Conservation (phyloP, 441 rosid species). For the Euphorbia schlechtendalii region DNA sequence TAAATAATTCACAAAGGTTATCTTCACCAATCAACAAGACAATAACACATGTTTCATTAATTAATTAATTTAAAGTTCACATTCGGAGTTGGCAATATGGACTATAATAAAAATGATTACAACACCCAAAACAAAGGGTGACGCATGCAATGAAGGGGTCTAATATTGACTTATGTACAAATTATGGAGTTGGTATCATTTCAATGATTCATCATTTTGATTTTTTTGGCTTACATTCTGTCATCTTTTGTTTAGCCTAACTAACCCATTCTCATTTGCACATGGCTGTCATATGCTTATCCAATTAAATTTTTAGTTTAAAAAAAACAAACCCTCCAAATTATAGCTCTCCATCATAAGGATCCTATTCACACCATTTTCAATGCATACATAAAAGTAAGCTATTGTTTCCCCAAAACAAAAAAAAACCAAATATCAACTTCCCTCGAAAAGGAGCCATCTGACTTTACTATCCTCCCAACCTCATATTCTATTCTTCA, state of each 20-base stretch:
- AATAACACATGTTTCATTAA: no score
- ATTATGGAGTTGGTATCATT: slow-evolving; percentile 23
- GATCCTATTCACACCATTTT: no score
- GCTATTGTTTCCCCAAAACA: no score
- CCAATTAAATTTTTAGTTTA: no score
- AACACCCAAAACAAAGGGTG: neutral
- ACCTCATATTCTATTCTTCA: neutral
- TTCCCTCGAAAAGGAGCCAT: slow-evolving; percentile 9
- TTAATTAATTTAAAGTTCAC: no score
- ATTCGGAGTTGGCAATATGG: no score
- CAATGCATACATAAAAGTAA: no score
- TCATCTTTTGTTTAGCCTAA: neutral
- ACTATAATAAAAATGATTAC: neutral
- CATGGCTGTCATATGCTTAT: neutral
- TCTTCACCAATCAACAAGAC: no score
- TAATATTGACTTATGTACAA: neutral
- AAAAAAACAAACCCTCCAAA: no score
- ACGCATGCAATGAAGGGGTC: neutral
- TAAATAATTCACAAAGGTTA: no score
- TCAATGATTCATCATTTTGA: neutral
- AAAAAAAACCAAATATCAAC: neutral
- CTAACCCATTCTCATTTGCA: neutral
- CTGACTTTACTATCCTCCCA: slow-evolving; percentile 17
- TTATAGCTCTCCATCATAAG: no score
- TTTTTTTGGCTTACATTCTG: slow-evolving; percentile 13